These are phyloP conservation scores for Emergomyces pasteurianus DNA, from an alignment of 2,329 filamentous ascomycete genomes.

Conservation along the genomic window DNA sequence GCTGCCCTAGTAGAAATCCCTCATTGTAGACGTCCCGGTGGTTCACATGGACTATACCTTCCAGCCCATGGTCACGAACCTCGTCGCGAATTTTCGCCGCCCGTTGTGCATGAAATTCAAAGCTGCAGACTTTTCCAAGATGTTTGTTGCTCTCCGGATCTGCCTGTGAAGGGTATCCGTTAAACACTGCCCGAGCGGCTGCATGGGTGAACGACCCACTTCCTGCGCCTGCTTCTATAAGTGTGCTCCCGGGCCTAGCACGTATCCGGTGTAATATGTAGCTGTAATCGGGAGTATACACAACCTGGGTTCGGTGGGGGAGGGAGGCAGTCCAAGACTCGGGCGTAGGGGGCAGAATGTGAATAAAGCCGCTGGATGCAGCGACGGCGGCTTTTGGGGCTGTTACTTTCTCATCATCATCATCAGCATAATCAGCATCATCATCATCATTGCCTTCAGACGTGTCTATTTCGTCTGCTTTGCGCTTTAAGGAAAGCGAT, in stretches of 20 bases:
- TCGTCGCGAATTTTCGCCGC: constrained; percentile 31
- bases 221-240: constrained; percentile 42
- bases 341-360: constrained; percentile 38
- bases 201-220: constrained; percentile 43
- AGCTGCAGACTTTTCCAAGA: constrained; percentile 38
- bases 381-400: constrained; percentile 23
- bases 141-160: constrained; percentile 17
- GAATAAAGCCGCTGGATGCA: constrained; percentile 37
- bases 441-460: no score
- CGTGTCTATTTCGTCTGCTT: constrained; percentile 26
- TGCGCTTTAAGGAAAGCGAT: constrained; percentile 7
- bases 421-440: no score
- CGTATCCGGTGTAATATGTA: constrained; percentile 39
- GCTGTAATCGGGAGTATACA: constrained; percentile 43
- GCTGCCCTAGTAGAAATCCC: constrained; percentile 32
- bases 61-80: constrained; percentile 32
- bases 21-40: constrained; percentile 40
- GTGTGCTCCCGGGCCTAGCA: constrained; percentile 32
- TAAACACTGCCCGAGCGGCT: constrained; percentile 38
- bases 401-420: constrained; percentile 17
- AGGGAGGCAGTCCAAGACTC: constrained; percentile 41
- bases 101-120: constrained; percentile 38
- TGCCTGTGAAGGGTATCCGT: constrained; percentile 27
- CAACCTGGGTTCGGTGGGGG: constrained; percentile 41
- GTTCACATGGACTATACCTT: constrained; percentile 32